Conservation (phyloP, 2,329 filamentous ascomycete species). For the Cladosporium sp. region DNA sequence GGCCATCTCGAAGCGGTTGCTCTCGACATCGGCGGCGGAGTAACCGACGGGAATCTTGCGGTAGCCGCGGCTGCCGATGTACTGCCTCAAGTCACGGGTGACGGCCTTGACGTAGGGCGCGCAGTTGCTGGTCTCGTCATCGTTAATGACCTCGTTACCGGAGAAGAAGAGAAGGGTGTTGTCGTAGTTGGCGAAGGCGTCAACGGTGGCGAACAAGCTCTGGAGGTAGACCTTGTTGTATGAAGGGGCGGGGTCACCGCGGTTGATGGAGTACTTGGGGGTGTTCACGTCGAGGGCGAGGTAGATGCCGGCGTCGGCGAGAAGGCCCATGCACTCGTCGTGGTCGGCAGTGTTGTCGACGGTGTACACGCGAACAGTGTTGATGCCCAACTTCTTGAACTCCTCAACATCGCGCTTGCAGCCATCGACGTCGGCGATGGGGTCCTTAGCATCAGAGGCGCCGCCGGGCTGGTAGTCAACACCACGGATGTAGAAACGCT, state of each 20-base stretch:
- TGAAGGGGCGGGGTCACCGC: conserved; percentile 67
- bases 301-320: conserved; percentile 86
- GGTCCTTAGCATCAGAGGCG: conserved; percentile 65
- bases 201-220: conserved; percentile 83
- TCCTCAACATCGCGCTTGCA: conserved; percentile 79
- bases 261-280: conserved; percentile 86
- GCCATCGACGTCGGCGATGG: conserved; percentile 67
- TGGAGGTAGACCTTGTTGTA: conserved; percentile 88
- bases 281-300: conserved; percentile 89
- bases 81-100: conserved; percentile 77
- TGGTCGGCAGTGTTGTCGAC: conserved; percentile 84
- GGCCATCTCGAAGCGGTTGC: conserved; percentile 84
- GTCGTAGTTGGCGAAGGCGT: conserved; percentile 76
- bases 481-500: conserved; percentile 63
- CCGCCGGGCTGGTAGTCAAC: conserved; percentile 59
- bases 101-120: conserved; percentile 72
- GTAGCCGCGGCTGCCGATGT: conserved; percentile 69
- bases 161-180: conserved; percentile 87
- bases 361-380: conserved; percentile 89
- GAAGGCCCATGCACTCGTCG: conserved; percentile 78
- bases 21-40: conserved; percentile 80
- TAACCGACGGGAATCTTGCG: conserved; percentile 75
- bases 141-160: conserved; percentile 71
- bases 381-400: conserved; percentile 84
- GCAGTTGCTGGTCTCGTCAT: conserved; percentile 60